Percentiles rank a stretch among this genome's conserved stretches.
These are phyloP conservation scores for Pisolithus thermaeus DNA, from an alignment of 1,284 basidiomycete species.

Conservation along the genomic window DNA sequence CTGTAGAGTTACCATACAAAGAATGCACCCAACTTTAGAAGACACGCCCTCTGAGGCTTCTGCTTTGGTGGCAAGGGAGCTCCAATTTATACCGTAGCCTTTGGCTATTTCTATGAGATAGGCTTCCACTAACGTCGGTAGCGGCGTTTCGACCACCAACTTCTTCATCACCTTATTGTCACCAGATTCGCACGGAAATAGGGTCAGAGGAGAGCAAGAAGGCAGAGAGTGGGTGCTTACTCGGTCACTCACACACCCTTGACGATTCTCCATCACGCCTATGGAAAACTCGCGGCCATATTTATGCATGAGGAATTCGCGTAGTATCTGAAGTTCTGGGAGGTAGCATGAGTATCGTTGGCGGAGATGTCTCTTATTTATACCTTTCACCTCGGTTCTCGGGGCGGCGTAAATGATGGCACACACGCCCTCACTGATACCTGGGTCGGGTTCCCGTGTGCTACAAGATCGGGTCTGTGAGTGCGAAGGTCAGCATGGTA, in stretches of 20 bases:
- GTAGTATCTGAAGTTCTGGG: constrained; percentile 82
- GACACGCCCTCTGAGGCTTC: constrained; percentile 17
- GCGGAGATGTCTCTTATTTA: constrained; percentile 4
- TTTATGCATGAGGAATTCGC: constrained; percentile 93
- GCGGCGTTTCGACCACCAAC: constrained; percentile 64
- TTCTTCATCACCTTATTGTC: constrained; percentile 62
- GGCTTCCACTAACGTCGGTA: constrained; percentile 74
- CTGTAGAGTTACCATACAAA: background rate
- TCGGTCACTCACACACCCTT: constrained; percentile 73
- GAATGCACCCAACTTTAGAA: constrained; percentile 27
- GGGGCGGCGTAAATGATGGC: constrained; percentile 89
- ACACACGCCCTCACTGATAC: constrained; percentile 68
- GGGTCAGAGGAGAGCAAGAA: background rate
- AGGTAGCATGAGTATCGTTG: constrained; percentile 2
- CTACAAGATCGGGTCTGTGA: constrained; percentile 32
- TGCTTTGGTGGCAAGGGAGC: constrained; percentile 27
- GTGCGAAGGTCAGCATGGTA: background rate
- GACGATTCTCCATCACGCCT: constrained; percentile 77
- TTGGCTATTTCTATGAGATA: constrained; percentile 85
- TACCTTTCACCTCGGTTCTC: constrained; percentile 86
- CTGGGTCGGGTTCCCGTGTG: constrained; percentile 77
- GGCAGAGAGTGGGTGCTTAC: constrained; percentile 38
- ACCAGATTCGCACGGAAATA: background rate
- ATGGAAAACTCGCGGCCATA: constrained; percentile 81
- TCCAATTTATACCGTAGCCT: constrained; percentile 78